phyloP scores from a whole-genome alignment of 2,329 filamentous ascomycete species.

The Ustulina deusta region DNA sequence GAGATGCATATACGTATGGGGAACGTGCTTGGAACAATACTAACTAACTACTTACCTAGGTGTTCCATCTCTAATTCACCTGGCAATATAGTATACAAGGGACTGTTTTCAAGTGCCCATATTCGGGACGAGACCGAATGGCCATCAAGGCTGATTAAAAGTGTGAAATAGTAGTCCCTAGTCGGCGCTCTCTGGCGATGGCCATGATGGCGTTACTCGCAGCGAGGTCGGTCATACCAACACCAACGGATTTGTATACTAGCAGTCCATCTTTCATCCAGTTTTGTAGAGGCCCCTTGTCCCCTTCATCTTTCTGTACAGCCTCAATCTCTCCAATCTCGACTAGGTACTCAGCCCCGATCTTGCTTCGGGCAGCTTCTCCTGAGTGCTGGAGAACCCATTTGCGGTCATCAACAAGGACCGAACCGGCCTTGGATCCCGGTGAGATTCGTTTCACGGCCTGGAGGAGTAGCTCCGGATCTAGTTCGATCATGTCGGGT shows the following conservation, averaged over 20 bases:
- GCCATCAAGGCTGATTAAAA: constrained; percentile 11
- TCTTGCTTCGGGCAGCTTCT: constrained; percentile 26
- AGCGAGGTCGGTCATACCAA: constrained; percentile 37
- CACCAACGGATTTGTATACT: constrained; percentile 37
- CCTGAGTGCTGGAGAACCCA: constrained; percentile 33
- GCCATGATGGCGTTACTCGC: constrained; percentile 34
- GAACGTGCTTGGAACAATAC: no score
- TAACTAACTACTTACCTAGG: no score
- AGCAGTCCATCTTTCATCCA: constrained; percentile 34
- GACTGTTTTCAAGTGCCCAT: not conserved
- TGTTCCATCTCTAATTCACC: not conserved
- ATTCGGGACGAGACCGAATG: not conserved
- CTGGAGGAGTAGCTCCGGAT: constrained; percentile 23
- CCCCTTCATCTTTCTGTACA: not conserved
- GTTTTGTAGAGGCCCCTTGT: not conserved
- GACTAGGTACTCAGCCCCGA: constrained; percentile 15
- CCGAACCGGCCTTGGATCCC: constrained; percentile 19
- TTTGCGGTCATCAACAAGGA: constrained; percentile 37
- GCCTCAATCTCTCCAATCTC: constrained; percentile 32
- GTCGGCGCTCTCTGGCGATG: constrained; percentile 28
- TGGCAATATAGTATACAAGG: not conserved
- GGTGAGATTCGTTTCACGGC: not conserved
- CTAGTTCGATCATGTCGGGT: constrained; percentile 39
- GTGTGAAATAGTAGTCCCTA: constrained; percentile 30
- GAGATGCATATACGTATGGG: not conserved